A percentile compares a stretch with the other conserved stretches of the same genome.
Evolutionary conservation across 2,329 filamentous ascomycete species (phyloP).

Genomic region (Juglanconis sp.): DNA sequence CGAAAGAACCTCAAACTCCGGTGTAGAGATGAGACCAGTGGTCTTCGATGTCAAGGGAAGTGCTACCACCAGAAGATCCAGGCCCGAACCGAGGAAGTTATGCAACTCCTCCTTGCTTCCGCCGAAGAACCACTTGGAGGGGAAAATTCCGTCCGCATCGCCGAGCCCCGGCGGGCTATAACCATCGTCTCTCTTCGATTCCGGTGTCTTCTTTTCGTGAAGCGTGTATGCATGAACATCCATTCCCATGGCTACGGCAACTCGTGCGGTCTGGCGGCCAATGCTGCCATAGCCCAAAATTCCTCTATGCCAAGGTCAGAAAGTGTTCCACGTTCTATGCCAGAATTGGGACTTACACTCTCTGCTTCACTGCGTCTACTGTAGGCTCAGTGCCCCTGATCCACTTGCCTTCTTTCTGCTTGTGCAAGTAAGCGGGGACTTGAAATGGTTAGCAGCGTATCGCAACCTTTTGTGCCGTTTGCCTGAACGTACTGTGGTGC

Average conservation of each 20-base stretch:
- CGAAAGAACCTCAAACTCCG: constrained; percentile 46
- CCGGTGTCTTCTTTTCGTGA: constrained; percentile 62
- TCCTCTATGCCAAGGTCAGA: constrained; percentile 31
- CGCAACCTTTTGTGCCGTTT: too few species aligned
- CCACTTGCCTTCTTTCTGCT: constrained; percentile 44
- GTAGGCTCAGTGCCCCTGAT: constrained; percentile 29
- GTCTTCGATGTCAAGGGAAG: constrained; percentile 50
- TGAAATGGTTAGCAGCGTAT: not conserved
- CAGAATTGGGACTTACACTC: constrained; percentile 40
- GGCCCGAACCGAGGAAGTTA: constrained; percentile 45
- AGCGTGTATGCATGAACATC: constrained; percentile 73
- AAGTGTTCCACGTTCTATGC: not conserved
- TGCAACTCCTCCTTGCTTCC: constrained; percentile 41
- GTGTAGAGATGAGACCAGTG: constrained; percentile 45
- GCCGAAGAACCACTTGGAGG: constrained; percentile 50
- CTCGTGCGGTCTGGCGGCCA: constrained; percentile 50
- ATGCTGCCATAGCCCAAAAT: constrained; percentile 55
- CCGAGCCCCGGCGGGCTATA: constrained; percentile 68
- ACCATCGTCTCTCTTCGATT: constrained; percentile 59
- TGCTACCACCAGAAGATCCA: constrained; percentile 52
- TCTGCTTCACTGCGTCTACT: constrained; percentile 44
- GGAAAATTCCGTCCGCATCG: constrained; percentile 47
- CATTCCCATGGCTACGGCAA: constrained; percentile 66
- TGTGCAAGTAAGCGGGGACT: constrained; percentile 45
- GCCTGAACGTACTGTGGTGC: constrained; percentile 27